phyloP scores from a whole-genome alignment of 257 asterid species.

The Thymus quinquecostatus region DNA sequence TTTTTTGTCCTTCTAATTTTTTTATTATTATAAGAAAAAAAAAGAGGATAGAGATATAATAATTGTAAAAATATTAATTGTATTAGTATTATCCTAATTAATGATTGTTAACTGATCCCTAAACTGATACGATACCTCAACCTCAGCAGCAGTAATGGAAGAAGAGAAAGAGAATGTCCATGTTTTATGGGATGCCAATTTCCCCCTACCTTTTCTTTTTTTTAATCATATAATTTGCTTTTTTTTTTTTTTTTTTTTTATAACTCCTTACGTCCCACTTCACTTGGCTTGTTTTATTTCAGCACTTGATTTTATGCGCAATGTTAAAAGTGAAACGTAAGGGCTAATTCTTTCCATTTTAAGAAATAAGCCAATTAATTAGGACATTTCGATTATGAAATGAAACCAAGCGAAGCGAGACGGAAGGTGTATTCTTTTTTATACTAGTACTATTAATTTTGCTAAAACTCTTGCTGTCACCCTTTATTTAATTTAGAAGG shows the following conservation, averaged over 20 bases:
- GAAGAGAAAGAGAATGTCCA: constrained; percentile 61
- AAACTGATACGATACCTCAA: constrained; percentile 54
- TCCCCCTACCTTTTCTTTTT: background rate
- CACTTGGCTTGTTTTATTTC: no score
- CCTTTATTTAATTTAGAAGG: background rate
- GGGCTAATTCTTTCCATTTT: no score
- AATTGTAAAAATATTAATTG: background rate
- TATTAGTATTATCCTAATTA: constrained; percentile 42
- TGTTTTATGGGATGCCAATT: constrained; percentile 33
- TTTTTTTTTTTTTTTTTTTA: background rate
- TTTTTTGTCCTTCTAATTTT: no score
- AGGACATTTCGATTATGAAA: no score
- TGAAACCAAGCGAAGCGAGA: no score
- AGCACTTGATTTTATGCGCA: background rate
- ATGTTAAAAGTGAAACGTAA: no score
- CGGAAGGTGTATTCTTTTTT: no score
- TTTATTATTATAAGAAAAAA: no score
- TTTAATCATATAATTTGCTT: background rate
- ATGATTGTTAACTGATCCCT: constrained; percentile 87
- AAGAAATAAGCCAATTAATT: no score
- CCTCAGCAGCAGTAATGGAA: background rate
- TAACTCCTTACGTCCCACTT: no score
- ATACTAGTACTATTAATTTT: background rate
- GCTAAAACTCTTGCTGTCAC: background rate
- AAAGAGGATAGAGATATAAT: background rate